These are phyloP conservation scores for Grigorovia transvaalensis DNA, from an alignment of 805 yeast species.

Conservation along the genomic window DNA sequence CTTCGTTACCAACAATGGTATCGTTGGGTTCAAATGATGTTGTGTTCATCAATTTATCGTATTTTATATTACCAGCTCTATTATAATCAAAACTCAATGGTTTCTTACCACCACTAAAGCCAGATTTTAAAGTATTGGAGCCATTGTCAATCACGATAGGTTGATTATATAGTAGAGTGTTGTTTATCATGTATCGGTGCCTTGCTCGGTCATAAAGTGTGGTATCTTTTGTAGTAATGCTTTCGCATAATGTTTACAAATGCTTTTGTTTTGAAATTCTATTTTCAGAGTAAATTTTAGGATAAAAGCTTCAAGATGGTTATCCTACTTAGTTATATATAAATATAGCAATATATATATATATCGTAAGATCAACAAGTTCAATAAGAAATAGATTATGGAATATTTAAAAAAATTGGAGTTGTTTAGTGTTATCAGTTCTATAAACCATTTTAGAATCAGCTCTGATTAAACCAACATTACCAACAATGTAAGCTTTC, in stretches of 20 bases:
- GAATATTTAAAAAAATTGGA: not conserved
- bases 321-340: too few species aligned
- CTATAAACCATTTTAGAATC: conserved; percentile 4
- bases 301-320: too few species aligned
- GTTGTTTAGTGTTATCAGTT: not conserved
- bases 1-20: conserved; percentile 62
- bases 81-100: conserved; percentile 61
- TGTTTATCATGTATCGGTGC: not conserved
- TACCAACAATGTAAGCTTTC: conserved; percentile 23
- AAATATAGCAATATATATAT: too few species aligned
- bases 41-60: conserved; percentile 66
- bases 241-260: too few species aligned
- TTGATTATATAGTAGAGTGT: conserved; percentile 41
- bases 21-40: conserved; percentile 41
- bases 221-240: too few species aligned
- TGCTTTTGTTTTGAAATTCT: too few species aligned
- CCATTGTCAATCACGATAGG: conserved; percentile 79
- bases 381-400: not conserved
- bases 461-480: conserved; percentile 20
- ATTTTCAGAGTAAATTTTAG: too few species aligned
- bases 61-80: conserved; percentile 73
- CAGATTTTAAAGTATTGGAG: conserved; percentile 75
- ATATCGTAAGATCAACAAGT: not conserved
- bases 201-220: not conserved
- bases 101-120: conserved; percentile 84